Base-by-base conservation (phyloP, 2,329 filamentous ascomycete species). In the Grosmannia clavigera region DNA sequence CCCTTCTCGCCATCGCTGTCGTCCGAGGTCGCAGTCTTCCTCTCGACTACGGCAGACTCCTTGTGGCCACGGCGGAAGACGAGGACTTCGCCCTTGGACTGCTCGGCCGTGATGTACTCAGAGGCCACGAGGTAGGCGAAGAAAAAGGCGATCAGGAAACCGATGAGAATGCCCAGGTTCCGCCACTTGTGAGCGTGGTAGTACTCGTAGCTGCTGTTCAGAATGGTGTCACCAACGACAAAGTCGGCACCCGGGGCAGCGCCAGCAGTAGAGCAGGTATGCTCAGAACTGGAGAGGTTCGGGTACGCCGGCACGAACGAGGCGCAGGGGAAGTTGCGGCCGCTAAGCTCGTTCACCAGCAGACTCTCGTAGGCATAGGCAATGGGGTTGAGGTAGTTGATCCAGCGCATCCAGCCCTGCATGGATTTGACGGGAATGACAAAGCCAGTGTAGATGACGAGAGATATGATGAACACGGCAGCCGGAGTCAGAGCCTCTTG, bases 301-400 rank as follows among this genome's bases (percentile, higher is more conserved):
- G 65, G 67, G 63, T 80, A 81, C 0, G 65, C 63, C 0, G 81
- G 81, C 2, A 82, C 73, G 59, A 72, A 79, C 25, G 70, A 61
- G 14, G 70, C 72, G 66, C 81, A 84, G 0, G 60, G 55, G 68
- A 87, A 92, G 0, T 81, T 62, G 14, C 85, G 81, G 62, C 76
- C 74, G 66, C 84, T 74, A 67, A 95, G 95, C 71, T 96, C 91
- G 71, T 95, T 95, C 64, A 88, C 80, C 78, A 92, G 85, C 31
- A 95, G 76, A 0, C 83, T 77, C 70, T 95, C 90, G 68, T 94
- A 95, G 0, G 84, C 84, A 64, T 94, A 95, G 2, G 82, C 83
- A 14, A 95, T 79, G 1, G 89, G 88, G 62, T 94, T 85, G 55
- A 92, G 75, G 69, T 89, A 92, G 69, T 86, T 87, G 62, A 95